A percentile compares a stretch with the other conserved stretches of the same genome.
These are phyloP conservation scores for Penicillium sumatraense DNA, from an alignment of 2,329 filamentous ascomycete species.

Conservation along the genomic window DNA sequence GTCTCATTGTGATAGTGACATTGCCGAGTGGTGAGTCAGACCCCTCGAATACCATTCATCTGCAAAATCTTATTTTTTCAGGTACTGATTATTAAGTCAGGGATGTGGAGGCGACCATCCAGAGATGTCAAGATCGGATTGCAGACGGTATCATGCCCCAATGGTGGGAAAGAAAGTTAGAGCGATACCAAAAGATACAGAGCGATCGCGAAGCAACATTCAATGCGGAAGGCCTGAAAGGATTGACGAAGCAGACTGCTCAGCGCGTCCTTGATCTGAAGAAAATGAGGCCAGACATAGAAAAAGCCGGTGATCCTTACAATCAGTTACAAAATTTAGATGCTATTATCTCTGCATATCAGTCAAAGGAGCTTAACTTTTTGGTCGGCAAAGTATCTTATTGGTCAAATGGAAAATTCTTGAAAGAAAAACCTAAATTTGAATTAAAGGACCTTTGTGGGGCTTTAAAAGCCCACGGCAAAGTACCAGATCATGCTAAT, in stretches of 20 bases:
- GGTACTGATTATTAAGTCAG: too few relatives aligned
- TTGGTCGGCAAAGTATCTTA: background rate
- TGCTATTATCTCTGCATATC: background rate
- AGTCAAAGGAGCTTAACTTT: background rate
- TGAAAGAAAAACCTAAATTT: too few relatives aligned
- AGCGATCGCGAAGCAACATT: too few relatives aligned
- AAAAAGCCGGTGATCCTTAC: background rate
- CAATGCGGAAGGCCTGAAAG: too few relatives aligned
- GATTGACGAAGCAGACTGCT: too few relatives aligned
- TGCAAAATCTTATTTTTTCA: too few relatives aligned
- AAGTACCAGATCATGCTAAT: background rate
- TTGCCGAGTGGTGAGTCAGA: too few relatives aligned
- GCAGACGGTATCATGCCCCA: background rate
- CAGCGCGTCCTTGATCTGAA: too few relatives aligned
- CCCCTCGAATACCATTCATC: too few relatives aligned
- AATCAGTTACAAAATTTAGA: background rate
- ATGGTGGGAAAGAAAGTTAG: background rate
- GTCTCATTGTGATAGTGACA: too few relatives aligned
- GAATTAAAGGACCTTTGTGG: background rate
- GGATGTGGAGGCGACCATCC: too few relatives aligned
- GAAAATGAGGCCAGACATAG: too few relatives aligned
- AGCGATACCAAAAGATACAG: background rate
- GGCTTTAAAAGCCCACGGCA: background rate
- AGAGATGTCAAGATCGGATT: background rate
- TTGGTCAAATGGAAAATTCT: background rate